Evolutionary conservation across 768 basidiomycete species (phyloP), one percentile per base, ranked within the genome.

Genomic region (Trametes maxima): DNA sequence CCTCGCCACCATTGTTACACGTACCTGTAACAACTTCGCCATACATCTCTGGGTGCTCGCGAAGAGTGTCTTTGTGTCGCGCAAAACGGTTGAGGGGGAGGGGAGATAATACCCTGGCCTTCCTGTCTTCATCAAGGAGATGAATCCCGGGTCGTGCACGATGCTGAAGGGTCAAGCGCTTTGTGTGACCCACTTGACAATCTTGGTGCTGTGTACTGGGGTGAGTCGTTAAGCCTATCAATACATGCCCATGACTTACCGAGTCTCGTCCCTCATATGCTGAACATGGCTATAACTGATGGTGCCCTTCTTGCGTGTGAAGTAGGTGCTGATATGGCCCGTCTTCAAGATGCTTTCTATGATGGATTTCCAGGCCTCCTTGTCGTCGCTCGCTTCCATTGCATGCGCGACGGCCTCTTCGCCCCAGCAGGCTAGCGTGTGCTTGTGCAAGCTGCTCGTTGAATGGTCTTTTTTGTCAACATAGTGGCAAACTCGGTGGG

Each of bases 131-230:
- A 77, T 75, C 6, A 76, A 58, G 12, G 21, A 64, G 16, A 57
- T 25, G 50, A 75, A 79, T 0, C 69, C 75, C 0, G 64, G 57
- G 54, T 81, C 76, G 11, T 74, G 63, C 3, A 78, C 70, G 19
- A 78, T 76, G 0, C 43, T 62, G 51, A 76, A 75, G 1, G 77
- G 77, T 0, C 70, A 65, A 22, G 69, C 53, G 44, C 65, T 72
- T 54, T 77, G 69, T 0, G 71, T 12, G 0, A 78, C 71, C 79
- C 77, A 80, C 0, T 62, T 60, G 0, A 78, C 76, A 19, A 74
- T 69, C 45, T 75, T 66, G 0, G 68, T 73, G 24, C 73, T 51
- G 33, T 74, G 33, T 42, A 60, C 14, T 21, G 17, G 33, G n/a
- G 22, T 37, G 49, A 12, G 19, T 19, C 7, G 14, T 37, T n/a